A percentile compares a stretch with the other conserved stretches of the same genome.
Conservation (phyloP, 805 yeast genomes). For the Candida suzukii region DNA sequence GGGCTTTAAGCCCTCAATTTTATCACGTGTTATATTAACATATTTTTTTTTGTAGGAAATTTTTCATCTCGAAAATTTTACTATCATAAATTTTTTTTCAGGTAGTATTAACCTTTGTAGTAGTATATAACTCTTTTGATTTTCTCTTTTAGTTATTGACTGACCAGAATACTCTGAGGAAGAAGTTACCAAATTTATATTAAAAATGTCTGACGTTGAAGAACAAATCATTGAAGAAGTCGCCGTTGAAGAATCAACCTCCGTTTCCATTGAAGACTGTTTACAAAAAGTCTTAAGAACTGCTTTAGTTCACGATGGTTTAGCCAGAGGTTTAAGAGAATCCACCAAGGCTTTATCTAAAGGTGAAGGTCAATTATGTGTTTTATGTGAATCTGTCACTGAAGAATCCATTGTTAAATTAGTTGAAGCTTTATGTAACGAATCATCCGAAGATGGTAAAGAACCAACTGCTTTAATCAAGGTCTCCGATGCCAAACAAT, state of each 20-base stretch:
- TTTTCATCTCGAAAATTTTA: neutral
- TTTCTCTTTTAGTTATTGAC: conserved; percentile 11
- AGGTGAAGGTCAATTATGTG: conserved; percentile 97
- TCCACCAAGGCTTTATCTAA: conserved; percentile 97
- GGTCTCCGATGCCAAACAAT: conserved; percentile 98
- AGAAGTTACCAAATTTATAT: conserved; percentile 23
- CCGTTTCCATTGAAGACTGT: conserved; percentile 96
- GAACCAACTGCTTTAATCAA: conserved; percentile 95
- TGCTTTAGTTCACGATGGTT: conserved; percentile 97
- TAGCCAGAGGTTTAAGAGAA: conserved; percentile 99
- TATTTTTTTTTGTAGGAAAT: neutral
- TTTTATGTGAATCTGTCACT: conserved; percentile 96
- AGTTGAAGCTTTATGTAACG: conserved; percentile 99
- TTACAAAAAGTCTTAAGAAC: conserved; percentile 96
- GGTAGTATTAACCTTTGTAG: neutral
- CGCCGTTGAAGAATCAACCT: conserved; percentile 78
- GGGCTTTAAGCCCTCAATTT: neutral
- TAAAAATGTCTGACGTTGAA: conserved; percentile 89
- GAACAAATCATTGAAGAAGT: conserved; percentile 67
- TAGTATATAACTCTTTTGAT: neutral
- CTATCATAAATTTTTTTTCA: too few relatives aligned
- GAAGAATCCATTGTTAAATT: conserved; percentile 95
- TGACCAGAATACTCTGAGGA: conserved; percentile 35
- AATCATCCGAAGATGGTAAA: conserved; percentile 93
- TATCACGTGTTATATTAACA: too few relatives aligned